Evolutionary conservation across 192 early-diverging fungal species (phyloP).

Genomic region (Diversispora epigaea): DNA sequence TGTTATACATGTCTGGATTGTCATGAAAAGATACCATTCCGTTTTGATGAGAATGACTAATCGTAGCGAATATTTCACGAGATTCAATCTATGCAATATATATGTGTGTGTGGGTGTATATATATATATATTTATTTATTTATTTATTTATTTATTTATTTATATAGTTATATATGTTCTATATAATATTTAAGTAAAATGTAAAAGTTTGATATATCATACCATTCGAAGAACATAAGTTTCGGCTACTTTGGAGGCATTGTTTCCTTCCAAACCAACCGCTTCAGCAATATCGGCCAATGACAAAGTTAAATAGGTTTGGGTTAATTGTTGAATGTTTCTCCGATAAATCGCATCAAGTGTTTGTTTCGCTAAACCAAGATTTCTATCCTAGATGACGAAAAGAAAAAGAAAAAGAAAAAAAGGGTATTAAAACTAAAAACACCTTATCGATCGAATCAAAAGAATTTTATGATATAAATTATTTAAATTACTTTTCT

Average conservation of each 20-base stretch:
- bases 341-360: conserved; percentile 47
- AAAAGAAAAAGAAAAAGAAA: conserved; percentile 22
- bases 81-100: conserved; percentile 45
- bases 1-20: conserved; percentile 49
- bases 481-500: conserved; percentile 31
- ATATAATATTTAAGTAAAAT: background rate
- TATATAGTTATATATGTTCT: background rate
- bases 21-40: conserved; percentile 77
- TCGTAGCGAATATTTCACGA: conserved; percentile 50
- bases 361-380: conserved; percentile 59
- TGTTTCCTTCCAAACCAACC: conserved; percentile 45
- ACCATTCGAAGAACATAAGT: conserved; percentile 62
- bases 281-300: conserved; percentile 66
- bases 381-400: conserved; percentile 53
- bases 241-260: conserved; percentile 51
- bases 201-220: conserved; percentile 47
- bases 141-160: background rate
- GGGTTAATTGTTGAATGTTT: conserved; percentile 70
- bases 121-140: too few species aligned
- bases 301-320: conserved; percentile 76
- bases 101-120: too few species aligned
- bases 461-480: background rate
- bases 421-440: background rate
- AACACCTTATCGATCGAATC: too few species aligned
- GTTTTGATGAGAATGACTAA: conserved; percentile 45